phyloP scores from a whole-genome alignment of 2,329 filamentous ascomycete genomes.

The Taxawa tesnikishii region DNA sequence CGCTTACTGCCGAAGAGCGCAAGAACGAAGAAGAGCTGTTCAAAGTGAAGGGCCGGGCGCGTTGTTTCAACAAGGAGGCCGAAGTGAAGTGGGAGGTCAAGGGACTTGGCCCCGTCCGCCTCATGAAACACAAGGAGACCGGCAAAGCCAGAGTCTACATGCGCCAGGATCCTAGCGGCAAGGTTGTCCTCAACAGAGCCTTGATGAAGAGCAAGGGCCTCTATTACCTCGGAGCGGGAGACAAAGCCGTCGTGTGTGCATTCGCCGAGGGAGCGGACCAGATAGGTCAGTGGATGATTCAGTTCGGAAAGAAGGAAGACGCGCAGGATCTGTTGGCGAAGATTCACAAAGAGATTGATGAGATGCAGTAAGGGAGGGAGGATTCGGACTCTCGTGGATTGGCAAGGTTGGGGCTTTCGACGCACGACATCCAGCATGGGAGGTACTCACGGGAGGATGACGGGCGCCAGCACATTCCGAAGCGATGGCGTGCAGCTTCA shows the following conservation, averaged over 20 bases:
- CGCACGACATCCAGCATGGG: no score
- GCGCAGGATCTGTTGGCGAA: constrained; percentile 36
- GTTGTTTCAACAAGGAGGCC: constrained; percentile 44
- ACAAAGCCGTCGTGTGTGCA: constrained; percentile 35
- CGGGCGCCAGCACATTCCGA: no score
- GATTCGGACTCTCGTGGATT: no score
- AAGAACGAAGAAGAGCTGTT: constrained; percentile 57
- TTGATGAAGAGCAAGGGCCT: constrained; percentile 50
- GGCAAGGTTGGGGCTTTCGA: no score
- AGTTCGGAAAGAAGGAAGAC: constrained; percentile 47
- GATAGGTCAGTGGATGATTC: constrained; percentile 58
- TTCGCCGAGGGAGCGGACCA: constrained; percentile 44
- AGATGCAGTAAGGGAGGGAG: constrained; percentile 1
- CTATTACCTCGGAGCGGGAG: constrained; percentile 3
- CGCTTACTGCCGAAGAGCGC: constrained; percentile 47
- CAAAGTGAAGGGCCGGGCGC: constrained; percentile 55
- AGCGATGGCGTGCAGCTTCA: no score
- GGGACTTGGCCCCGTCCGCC: constrained; percentile 58
- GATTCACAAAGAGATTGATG: constrained; percentile 34
- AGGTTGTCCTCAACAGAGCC: constrained; percentile 59
- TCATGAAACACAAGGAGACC: constrained; percentile 62
- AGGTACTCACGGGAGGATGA: no score
- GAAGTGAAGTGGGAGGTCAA: constrained; percentile 54
- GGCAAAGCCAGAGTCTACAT: constrained; percentile 56
- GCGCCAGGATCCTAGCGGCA: constrained; percentile 62